Conservation (phyloP, 176 grass and related monocot genomes). For the Oryza meridionalis region DNA sequence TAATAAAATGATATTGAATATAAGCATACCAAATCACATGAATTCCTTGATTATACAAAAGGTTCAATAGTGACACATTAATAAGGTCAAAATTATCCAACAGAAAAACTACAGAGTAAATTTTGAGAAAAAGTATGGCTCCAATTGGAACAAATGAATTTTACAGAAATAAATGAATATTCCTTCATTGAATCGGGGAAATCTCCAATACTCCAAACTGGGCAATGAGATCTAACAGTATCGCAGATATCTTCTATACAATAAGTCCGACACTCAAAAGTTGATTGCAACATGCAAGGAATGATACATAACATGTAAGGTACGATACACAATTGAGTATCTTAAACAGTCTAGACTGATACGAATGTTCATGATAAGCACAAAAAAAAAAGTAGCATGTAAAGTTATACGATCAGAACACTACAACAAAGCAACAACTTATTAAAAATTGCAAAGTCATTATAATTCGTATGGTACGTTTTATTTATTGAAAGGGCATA, state of each 20-base stretch:
- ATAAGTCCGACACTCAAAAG: background rate
- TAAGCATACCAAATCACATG: background rate
- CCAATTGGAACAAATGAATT: background rate
- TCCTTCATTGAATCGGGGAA: background rate
- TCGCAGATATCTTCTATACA: background rate
- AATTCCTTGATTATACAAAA: background rate
- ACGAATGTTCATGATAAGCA: background rate
- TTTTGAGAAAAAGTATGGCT: background rate
- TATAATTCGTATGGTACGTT: background rate
- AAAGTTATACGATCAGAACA: background rate
- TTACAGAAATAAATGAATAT: background rate
- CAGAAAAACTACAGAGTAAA: slow-evolving; percentile 2
- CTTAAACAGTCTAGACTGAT: background rate
- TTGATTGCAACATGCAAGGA: slow-evolving; percentile 3
- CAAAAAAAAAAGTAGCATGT: background rate
- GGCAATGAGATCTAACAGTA: background rate
- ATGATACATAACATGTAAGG: background rate
- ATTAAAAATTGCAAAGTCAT: slow-evolving; percentile 10
- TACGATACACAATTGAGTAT: background rate
- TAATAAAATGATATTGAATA: slow-evolving; percentile 29
- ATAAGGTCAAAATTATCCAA: background rate
- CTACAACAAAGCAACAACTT: background rate
- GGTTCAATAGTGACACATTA: background rate
- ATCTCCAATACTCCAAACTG: background rate
- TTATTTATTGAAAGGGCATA: background rate